Evolutionary conservation across 139 green algal species (phyloP), one percentile per base, ranked within the genome.

Genomic region (Closterium sp.): DNA sequence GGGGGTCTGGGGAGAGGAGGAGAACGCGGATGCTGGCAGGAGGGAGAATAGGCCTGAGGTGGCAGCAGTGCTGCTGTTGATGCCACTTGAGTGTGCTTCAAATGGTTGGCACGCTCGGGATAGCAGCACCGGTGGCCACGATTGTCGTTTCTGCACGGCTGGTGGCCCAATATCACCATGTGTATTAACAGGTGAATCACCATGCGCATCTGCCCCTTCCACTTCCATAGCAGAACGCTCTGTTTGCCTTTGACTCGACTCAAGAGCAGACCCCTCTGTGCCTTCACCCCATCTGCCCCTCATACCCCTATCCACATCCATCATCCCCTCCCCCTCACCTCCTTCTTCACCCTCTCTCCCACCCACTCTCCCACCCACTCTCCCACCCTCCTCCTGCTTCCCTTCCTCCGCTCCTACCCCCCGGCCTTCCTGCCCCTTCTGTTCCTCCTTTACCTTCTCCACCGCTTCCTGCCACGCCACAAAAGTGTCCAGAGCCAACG

Each of bases 401-500:
- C 36, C 36, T 6, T 55, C 4, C 36, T 12, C 4, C 36, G 16
- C 55, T 76, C 55, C 55, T 25, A 55, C 4, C 36, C 4, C 4
- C 36, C 6, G 36, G 4, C 36, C 36, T 55, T 4, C 36, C 36
- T 55, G 36, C 36, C 36, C 36, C 36, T 55, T 6, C 36, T 55
- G 36, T 55, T 6, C 36, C 6, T 4, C 6, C 36, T 55, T 6
- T 4, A 6, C 36, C 36, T 55, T 6, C 36, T 84, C 86, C 83
- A 23, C 87, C 2, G 87, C 76, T 34, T 89, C 31, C 32, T 89
- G 34, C 83, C 35, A 30, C 1, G 35, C 31, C 21, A 69, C 69
- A 90, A 9, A 86, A 43, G 38, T 83, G 34, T 93, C 89, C 7
- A 94, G 89, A 19, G 36, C 91, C n/a, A 94, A 33, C 2, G 89